Conservation (phyloP, 768 basidiomycete genomes). For the Termitomyces sp. region DNA sequence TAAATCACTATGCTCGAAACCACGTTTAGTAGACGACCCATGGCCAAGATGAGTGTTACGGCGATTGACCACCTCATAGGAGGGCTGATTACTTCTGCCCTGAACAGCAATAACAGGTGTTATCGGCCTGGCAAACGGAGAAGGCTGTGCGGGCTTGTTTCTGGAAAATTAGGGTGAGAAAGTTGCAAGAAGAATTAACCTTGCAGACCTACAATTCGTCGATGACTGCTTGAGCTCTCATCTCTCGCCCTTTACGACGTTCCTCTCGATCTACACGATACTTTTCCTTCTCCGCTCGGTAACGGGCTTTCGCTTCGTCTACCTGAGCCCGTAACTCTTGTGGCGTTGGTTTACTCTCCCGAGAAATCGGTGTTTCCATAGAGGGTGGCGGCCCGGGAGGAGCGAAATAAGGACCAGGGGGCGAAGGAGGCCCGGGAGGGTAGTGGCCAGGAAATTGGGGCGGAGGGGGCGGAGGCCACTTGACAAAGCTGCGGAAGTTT, state of each 20-base stretch:
- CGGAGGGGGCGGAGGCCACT: conserved; percentile 14
- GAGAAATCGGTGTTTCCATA: conserved; percentile 15
- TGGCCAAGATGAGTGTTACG: conserved; percentile 38
- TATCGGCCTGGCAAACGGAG: neutral
- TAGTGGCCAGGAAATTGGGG: conserved; percentile 4
- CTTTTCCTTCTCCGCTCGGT: conserved; percentile 65
- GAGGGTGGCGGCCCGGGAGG: conserved; percentile 4
- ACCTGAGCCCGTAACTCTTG: conserved; percentile 42
- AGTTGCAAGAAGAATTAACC: neutral
- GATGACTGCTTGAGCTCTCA: conserved; percentile 9
- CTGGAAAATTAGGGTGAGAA: neutral
- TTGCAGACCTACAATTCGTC: conserved; percentile 7
- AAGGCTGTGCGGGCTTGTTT: neutral
- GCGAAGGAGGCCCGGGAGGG: conserved; percentile 10
- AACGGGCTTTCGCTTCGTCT: conserved; percentile 59
- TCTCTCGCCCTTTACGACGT: conserved; percentile 33
- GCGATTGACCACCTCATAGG: conserved; percentile 54
- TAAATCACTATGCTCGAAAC: conserved; percentile 20
- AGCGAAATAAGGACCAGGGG: neutral
- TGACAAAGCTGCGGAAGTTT: conserved; percentile 1
- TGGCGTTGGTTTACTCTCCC: conserved; percentile 17
- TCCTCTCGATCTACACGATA: conserved; percentile 57
- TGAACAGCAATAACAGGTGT: conserved; percentile 46
- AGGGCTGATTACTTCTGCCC: conserved; percentile 53
- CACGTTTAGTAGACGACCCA: conserved; percentile 20